Evolutionary conservation across 345 rosid species (phyloP), one percentile per base, ranked within the genome.

Genomic region (Arabis hirsuta): DNA sequence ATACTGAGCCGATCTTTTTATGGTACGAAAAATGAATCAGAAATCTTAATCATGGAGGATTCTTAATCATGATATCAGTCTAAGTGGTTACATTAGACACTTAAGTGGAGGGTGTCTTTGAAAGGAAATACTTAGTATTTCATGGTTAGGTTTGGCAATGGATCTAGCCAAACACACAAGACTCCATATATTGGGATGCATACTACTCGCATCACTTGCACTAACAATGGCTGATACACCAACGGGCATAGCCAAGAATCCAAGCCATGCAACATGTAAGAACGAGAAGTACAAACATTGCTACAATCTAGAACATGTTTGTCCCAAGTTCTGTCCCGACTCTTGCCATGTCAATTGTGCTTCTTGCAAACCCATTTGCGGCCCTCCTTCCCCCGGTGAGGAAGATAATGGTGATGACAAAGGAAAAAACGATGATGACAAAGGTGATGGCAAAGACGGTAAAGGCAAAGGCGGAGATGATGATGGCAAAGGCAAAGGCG

Each of bases 291-390:
- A 83, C 73, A 87, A 84, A 73, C 60, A 66, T 6, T 84, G 87
- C n/a, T 74, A 80, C 65, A 83, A 83, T 62, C 57, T 80, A 48
- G 84, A 41, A 61, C 81, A 80, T 46, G 83, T 83, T n/a, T 87
- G 88, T 55, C 91, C 86, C 34, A 80, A 79, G 71, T 82, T 82
- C 36, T 84, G 84, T 52, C 91, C 88, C 7, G 69, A 78, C 41
- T 31, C 70, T n/a, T 84, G 91, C 73, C 80, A 80, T 3, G 85
- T 83, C 3, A 65, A 83, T 1, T 84, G 88, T 66, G 77, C 24
- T 7, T 87, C 87, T 53, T 86, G 88, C 80, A 84, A 83, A 67
- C 87, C 86, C 26, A 47, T 80, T 0, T 87, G 88, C 56, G 75
- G 54, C 26, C 71, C 69, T 68, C 71, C 45, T 61, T 22, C 65